Evolutionary conservation across 116 monocot genomes (phyloP).

Genomic region (Phalaenopsis hybrid): DNA sequence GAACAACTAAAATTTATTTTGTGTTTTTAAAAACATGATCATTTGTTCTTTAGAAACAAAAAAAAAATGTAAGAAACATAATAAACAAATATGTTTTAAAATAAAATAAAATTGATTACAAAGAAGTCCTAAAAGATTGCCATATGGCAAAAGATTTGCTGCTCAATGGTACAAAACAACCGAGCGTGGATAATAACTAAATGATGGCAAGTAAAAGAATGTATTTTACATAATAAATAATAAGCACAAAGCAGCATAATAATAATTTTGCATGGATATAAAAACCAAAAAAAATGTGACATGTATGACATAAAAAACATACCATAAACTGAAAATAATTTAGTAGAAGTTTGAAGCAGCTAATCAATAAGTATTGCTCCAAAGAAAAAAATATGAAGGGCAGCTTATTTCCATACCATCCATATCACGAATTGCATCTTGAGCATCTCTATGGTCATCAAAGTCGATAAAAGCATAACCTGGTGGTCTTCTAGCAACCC

Average conservation of each 20-base stretch:
- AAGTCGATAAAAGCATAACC: constrained; percentile 97
- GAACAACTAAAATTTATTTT: too few species aligned
- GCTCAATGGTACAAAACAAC: background rate
- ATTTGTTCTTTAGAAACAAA: too few species aligned
- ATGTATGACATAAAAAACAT: background rate
- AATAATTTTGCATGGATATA: background rate
- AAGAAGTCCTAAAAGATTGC: too few species aligned
- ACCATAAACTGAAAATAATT: background rate
- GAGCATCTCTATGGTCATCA: constrained; percentile 89
- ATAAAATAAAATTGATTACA: too few species aligned
- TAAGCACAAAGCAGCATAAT: background rate
- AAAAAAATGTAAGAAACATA: too few species aligned
- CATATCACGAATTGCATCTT: constrained; percentile 76
- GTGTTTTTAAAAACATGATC: too few species aligned
- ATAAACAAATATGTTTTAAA: too few species aligned
- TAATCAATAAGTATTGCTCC: background rate
- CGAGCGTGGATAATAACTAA: background rate
- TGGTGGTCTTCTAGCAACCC: constrained; percentile 96
- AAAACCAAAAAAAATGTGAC: background rate
- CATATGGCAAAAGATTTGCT: too few species aligned
- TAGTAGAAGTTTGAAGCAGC: background rate
- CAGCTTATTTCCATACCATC: constrained; percentile 45
- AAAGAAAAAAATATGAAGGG: background rate
- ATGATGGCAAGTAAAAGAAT: background rate
- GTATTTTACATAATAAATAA: background rate